Evolutionary conservation across 148 eudicot species (phyloP), one percentile per base, ranked within the genome.

Genomic region (Silene conica): DNA sequence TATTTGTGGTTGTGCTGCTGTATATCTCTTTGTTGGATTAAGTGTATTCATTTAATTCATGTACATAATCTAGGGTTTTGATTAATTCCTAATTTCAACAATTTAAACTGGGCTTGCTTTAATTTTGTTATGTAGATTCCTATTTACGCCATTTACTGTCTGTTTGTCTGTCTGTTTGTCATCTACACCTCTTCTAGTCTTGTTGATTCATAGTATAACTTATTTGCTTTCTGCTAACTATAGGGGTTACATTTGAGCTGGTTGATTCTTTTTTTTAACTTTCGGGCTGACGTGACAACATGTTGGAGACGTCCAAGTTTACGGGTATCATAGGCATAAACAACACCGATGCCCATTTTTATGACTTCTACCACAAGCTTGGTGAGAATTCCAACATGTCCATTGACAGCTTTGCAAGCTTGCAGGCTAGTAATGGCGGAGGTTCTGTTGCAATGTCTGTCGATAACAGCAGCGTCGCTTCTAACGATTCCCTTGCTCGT

Each of bases 361-460:
- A 77, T 70, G 97, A 89, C 73, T 91, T 86, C 69, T 93, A 92
- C 73, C 90, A 80, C 41, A 93, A 87, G 86, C 91, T 93, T 69
- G 90, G 86, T 6, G 98, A 93, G 80, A 90, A 89, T 16, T 91
- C 98, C 22, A 87, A 88, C 80, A 91, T 93, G 98, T 93, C 98
- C 0, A 73, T 83, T 4, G 98, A 93, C 72, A 93, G 96, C 77
- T 89, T 74, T 70, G 88, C 86, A 55, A 88, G 92, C 80, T 73
- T 90, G 78, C 88, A 83, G 67, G 84, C 90, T 75, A 90, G 93
- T 82, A 93, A 87, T 72, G 94, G 94, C 41, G 98, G 98, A 60
- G 98, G 97, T 6, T 93, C 98, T 43, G 87, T 93, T 71, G 92
- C 94, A 5, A 93, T 93, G 98, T 93, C 98, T 5, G 75, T 91